Evolutionary conservation across 2,329 filamentous ascomycete genomes (phyloP), one percentile per base, ranked within the genome.

Genomic region (Phaeosphaeriaceae sp.): DNA sequence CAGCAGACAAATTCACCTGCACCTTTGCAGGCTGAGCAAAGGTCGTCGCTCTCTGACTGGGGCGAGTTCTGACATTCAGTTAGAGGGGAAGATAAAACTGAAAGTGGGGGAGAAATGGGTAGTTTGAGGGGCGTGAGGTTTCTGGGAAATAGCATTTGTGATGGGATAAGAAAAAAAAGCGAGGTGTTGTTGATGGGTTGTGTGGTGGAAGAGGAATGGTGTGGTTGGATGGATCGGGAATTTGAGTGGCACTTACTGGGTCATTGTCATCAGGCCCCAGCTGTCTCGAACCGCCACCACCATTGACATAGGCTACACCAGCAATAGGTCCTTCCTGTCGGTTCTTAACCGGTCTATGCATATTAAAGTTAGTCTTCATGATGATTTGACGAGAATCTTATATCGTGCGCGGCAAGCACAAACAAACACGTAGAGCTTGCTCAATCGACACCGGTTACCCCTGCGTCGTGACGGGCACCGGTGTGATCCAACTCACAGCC

Each of bases 1-100:
- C 94, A 99, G 76, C 92, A 97, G 58, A 97, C 82, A 56, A 99
- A 83, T 61, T 91, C 86, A 48, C 93, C 93, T 60, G 85, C 88
- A 56, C 88, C 89, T 66, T 87, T 85, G 76, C 94, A 99, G 37
- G 91, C 86, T 54, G 87, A 87, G 77, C 93, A 99, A 68, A 88
- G 88, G 72, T 97, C 93, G 72, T 94, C 90, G 73, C 96, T 96
- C 55, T 96, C 71, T 34, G 69, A 70, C 36, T 65, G 73, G 54
- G 67, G 67, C 56, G 70, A 72, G 53, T 63, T 64, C 70, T 74
- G 70, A 39, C 69, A 64, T 53, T 64, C 60, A 50, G 69, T 80
- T 66, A 79, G 74, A 58, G 69, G 64, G 18, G 71, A 73, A 37
- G 66, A 68, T 29, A 70, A 52, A 39, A 61, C 59, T 26, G 68